Evolutionary conservation across 352 stramenopile genomes (phyloP), one percentile per base, ranked within the genome.

Genomic region (Phytophthora citrophthora): DNA sequence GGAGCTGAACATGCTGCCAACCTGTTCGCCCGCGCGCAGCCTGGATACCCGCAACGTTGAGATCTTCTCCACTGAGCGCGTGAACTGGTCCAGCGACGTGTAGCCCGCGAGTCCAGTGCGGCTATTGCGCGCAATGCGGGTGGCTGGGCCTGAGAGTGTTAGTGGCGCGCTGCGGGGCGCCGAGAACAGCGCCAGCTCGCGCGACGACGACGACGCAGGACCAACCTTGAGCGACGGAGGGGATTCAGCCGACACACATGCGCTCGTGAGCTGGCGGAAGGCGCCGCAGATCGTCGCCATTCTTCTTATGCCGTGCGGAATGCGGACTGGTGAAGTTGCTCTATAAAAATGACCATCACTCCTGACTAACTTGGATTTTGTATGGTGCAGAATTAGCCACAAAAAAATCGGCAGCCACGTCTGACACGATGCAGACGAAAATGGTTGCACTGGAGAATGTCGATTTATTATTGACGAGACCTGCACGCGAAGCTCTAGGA

Each of bases 61-160:
- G 39, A 83, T 67, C 34, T 68, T 76, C 64, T 88, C 79, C 24
- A 89, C 79, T 0, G 75, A 72, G 20, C 74, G 74, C 54, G 77
- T 85, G 24, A 85, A 85, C 26, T 74, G 71, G 13, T 68, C 61
- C 5, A 75, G 51, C 15, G 61, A 70, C 34, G 56, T 61, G 56
- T 74, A 66, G 31, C 64, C 68, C 13, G 18, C 32, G 1, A 36
- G n/a, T 1, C 47, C 39, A 11, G 32, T 15, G 47, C 58, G 65
- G 18, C 60, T 74, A 27, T 57, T 76, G 34, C 46, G 59, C 15
- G 63, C 54, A 40, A 52, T 29, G 39, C 46, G 50, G 4, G 31
- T 60, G 43, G 49, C 26, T 31, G 61, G 46, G 16, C 20, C 53
- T 15, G 23, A 40, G 31, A 69, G 27, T 20, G 51, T 60, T 34